Conservation (phyloP, 768 basidiomycete genomes). For the Candolleomyces aberdarensis region DNA sequence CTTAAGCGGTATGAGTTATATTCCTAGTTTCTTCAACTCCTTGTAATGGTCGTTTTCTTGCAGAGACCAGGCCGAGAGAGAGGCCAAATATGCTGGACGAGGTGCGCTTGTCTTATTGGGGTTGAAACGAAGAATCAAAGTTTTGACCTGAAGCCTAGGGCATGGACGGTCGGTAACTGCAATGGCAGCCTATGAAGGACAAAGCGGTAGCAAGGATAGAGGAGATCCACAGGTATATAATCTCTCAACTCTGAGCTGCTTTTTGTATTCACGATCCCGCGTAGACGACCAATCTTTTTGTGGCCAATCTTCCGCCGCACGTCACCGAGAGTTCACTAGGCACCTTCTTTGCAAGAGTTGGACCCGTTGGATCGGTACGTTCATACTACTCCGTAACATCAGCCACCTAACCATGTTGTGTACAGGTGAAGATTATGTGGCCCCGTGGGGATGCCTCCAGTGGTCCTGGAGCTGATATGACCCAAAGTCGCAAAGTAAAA, state of each 20-base stretch:
- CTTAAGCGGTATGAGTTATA: slow-evolving; percentile 70
- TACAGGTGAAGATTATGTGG: slow-evolving; percentile 96
- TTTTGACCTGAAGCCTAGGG: slow-evolving; percentile 29
- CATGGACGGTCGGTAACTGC: slow-evolving; percentile 81
- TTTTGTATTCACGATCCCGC: background rate
- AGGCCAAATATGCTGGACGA: slow-evolving; percentile 75
- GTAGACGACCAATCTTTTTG: slow-evolving; percentile 93
- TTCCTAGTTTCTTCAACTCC: background rate
- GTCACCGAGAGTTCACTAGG: slow-evolving; percentile 87
- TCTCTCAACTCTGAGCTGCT: background rate
- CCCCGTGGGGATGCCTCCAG: slow-evolving; percentile 74
- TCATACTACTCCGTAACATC: slow-evolving; percentile 9
- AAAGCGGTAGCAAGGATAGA: slow-evolving; percentile 85
- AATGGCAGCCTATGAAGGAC: slow-evolving; percentile 91
- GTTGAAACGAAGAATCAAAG: slow-evolving; percentile 12
- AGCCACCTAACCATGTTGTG: background rate
- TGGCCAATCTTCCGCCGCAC: slow-evolving; percentile 86
- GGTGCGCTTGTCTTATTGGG: slow-evolving; percentile 38
- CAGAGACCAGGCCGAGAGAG: slow-evolving; percentile 91
- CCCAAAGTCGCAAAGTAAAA: slow-evolving; percentile 64
- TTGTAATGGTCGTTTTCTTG: background rate
- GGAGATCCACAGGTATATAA: slow-evolving; percentile 75
- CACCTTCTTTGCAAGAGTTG: slow-evolving; percentile 84
- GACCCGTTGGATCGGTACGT: slow-evolving; percentile 89
- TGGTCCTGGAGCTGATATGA: slow-evolving; percentile 77